Conservation (phyloP, 2,329 filamentous ascomycete species). For the Aureobasidium sp. region DNA sequence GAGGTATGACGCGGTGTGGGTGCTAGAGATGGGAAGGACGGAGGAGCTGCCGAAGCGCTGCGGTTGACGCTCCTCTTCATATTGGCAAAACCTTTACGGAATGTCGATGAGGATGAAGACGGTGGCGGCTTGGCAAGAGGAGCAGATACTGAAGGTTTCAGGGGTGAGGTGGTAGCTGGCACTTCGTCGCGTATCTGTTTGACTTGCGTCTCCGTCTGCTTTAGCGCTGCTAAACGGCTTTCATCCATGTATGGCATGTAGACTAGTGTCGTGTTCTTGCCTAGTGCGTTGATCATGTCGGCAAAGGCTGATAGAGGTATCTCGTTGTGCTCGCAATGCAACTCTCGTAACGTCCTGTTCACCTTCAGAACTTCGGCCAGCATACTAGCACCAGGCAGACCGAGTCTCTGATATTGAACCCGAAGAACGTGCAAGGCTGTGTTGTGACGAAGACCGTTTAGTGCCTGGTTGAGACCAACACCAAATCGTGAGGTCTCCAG, state of each 20-base stretch:
- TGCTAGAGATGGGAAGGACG: slow-evolving; percentile 21
- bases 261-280: slow-evolving; percentile 54
- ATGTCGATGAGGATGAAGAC: neutral
- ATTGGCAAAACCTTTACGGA: slow-evolving; percentile 25
- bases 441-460: slow-evolving; percentile 57
- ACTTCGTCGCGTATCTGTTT: slow-evolving; percentile 41
- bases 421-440: slow-evolving; percentile 51
- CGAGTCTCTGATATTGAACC: slow-evolving; percentile 60
- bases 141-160: slow-evolving; percentile 15
- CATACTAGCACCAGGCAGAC: slow-evolving; percentile 59
- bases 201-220: slow-evolving; percentile 48
- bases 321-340: slow-evolving; percentile 64
- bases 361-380: slow-evolving; percentile 58
- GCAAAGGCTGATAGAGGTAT: slow-evolving; percentile 63
- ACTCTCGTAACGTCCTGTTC: slow-evolving; percentile 53
- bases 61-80: slow-evolving; percentile 25
- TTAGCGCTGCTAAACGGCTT: slow-evolving; percentile 53
- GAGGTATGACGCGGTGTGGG: slow-evolving; percentile 1
- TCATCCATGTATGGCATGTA: slow-evolving; percentile 55
- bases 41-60: slow-evolving; percentile 21
- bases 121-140: neutral
- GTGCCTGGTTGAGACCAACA: slow-evolving; percentile 56
- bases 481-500: slow-evolving; percentile 62
- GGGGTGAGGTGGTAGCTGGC: slow-evolving; percentile 13
- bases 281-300: slow-evolving; percentile 58